Conservation (phyloP, 2,329 filamentous ascomycete genomes). For the Geosmithia putterillii region DNA sequence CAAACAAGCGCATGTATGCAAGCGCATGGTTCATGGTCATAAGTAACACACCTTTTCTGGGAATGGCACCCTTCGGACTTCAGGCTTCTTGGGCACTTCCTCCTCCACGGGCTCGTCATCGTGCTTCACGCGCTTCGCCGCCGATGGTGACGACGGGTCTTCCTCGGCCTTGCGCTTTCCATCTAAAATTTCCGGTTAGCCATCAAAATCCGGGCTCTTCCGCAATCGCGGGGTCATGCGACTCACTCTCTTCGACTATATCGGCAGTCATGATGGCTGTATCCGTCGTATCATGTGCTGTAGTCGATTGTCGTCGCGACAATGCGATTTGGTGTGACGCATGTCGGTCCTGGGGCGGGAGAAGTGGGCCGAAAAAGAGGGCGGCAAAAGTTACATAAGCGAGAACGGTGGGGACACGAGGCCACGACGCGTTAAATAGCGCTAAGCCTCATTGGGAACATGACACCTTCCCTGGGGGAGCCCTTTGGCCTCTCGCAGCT, state of each 20-base stretch:
- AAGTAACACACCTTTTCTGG: constrained; percentile 63
- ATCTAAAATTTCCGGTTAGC: constrained; percentile 20
- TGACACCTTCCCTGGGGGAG: neutral
- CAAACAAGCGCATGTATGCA: neutral
- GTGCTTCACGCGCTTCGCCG: constrained; percentile 53
- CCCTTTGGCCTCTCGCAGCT: neutral
- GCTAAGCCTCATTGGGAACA: neutral
- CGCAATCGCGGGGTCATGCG: neutral
- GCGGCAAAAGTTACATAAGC: neutral
- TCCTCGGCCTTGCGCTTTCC: constrained; percentile 64
- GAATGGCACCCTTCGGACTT: constrained; percentile 62
- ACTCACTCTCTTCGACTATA: neutral
- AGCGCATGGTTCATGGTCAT: neutral
- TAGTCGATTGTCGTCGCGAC: too few relatives aligned
- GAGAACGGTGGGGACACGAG: neutral
- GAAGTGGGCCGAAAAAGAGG: neutral
- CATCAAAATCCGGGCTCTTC: neutral
- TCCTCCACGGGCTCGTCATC: constrained; percentile 11
- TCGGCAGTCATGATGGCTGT: neutral
- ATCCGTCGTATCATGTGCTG: neutral
- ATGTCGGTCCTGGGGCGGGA: neutral
- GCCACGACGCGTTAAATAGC: neutral
- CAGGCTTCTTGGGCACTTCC: constrained; percentile 27
- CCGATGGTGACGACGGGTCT: constrained; percentile 48
- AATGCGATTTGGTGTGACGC: neutral